Evolutionary conservation across 805 yeast genomes (phyloP).

Genomic region (Zygosaccharomyces lentus): DNA sequence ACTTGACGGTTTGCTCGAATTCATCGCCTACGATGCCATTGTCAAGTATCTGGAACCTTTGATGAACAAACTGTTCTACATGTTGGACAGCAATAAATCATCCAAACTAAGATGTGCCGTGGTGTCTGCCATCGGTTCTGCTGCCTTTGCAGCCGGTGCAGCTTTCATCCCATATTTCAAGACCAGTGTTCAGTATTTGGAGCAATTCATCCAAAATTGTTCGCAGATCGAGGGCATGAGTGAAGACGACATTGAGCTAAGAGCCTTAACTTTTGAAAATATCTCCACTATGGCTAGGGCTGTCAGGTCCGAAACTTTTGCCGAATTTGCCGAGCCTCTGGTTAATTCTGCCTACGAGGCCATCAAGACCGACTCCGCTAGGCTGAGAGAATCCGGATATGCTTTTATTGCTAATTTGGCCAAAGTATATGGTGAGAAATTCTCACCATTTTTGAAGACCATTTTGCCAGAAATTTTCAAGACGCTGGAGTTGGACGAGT

Average conservation of each 20-base stretch:
- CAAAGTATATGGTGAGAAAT: conserved; percentile 86
- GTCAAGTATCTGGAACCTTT: conserved; percentile 77
- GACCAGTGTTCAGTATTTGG: conserved; percentile 72
- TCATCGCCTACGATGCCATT: conserved; percentile 83
- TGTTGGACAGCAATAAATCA: conserved; percentile 74
- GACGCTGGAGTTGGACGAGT: conserved; percentile 84
- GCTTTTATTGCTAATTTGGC: conserved; percentile 93
- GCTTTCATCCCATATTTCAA: conserved; percentile 82
- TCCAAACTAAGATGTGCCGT: conserved; percentile 68
- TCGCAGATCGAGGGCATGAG: conserved; percentile 69
- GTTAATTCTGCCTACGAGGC: conserved; percentile 83
- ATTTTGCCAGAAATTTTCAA: conserved; percentile 80
- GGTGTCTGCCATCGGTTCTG: conserved; percentile 94
- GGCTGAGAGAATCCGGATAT: conserved; percentile 92
- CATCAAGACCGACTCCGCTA: conserved; percentile 68
- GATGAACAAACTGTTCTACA: conserved; percentile 81
- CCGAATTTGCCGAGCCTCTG: conserved; percentile 79
- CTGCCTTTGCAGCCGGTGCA: conserved; percentile 92
- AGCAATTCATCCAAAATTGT: conserved; percentile 70
- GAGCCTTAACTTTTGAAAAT: conserved; percentile 90
- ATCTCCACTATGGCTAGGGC: conserved; percentile 95
- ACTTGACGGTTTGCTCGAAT: conserved; percentile 86
- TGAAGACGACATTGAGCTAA: conserved; percentile 85
- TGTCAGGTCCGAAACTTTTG: conserved; percentile 86
- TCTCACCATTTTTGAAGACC: conserved; percentile 77